Conservation (phyloP, 2,329 filamentous ascomycete species). For the Fusarium subglutinans region DNA sequence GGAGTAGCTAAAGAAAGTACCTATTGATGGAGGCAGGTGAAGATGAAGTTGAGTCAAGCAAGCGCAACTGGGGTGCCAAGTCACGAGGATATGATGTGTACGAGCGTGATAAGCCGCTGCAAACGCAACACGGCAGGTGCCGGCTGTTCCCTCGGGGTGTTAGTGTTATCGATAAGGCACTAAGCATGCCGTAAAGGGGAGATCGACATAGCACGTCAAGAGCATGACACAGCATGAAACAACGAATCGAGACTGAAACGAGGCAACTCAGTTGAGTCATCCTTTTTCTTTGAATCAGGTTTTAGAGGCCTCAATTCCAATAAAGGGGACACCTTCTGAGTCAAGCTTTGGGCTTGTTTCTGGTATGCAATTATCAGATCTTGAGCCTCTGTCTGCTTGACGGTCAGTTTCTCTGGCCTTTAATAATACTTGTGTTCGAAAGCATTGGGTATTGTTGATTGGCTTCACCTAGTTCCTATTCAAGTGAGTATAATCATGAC, state of each 20-base stretch:
- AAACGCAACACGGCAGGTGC: slow-evolving; percentile 29
- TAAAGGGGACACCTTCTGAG: background rate
- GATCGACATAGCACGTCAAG: slow-evolving; percentile 20
- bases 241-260: slow-evolving; percentile 10
- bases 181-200: slow-evolving; percentile 8
- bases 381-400: background rate
- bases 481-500: background rate
- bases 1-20: background rate
- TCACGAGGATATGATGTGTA: slow-evolving; percentile 45
- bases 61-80: slow-evolving; percentile 27
- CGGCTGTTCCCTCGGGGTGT: slow-evolving; percentile 24
- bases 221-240: slow-evolving; percentile 16
- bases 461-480: background rate
- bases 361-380: background rate
- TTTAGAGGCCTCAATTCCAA: background rate
- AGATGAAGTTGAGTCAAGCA: slow-evolving; percentile 22
- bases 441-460: background rate
- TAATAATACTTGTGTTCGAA: background rate
- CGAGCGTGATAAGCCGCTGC: slow-evolving; percentile 41
- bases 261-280: slow-evolving; percentile 1
- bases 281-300: background rate
- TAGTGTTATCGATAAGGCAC: slow-evolving; percentile 23
- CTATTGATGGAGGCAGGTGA: background rate
- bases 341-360: background rate
- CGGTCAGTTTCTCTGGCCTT: background rate